Percentiles rank a stretch among this genome's conserved stretches.
Evolutionary conservation across 2,329 filamentous ascomycete genomes (phyloP).

Genomic region (Apiospora koreana): DNA sequence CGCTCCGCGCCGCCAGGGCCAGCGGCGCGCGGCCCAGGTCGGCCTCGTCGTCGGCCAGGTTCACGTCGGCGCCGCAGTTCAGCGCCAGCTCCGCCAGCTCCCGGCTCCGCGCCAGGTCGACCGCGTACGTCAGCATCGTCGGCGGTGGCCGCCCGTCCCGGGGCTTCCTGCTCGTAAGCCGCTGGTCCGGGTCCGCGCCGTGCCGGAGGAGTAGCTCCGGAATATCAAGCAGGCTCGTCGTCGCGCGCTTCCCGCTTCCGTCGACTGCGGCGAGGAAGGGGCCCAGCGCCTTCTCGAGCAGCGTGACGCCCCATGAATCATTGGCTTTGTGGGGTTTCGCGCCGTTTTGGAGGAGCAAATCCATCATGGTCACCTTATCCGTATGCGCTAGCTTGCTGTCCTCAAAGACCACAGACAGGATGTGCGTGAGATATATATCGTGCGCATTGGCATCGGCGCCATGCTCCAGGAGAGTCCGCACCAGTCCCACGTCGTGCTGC

Average conservation of each 20-base stretch:
- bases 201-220: constrained; percentile 15
- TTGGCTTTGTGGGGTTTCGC: background rate
- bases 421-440: constrained; percentile 15
- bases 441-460: constrained; percentile 19
- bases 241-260: background rate
- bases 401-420: constrained; percentile 27
- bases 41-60: background rate
- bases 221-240: constrained; percentile 14
- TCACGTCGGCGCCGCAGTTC: background rate
- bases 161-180: background rate
- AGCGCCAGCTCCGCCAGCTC: constrained; percentile 12
- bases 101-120: constrained; percentile 2
- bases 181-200: constrained; percentile 31
- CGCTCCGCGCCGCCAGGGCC: constrained; percentile 29
- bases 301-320: background rate
- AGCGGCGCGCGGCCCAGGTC: constrained; percentile 19
- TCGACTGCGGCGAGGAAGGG: background rate
- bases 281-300: background rate
- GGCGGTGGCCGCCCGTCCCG: background rate
- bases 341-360: background rate
- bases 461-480: constrained; percentile 17
- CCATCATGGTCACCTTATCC: background rate
- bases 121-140: constrained; percentile 13
- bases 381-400: background rate
- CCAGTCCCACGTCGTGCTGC: background rate